Percentiles rank a stretch among this genome's conserved stretches.
phyloP scores from a whole-genome alignment of 106 monocot genomes.

The Posidonia australis region DNA sequence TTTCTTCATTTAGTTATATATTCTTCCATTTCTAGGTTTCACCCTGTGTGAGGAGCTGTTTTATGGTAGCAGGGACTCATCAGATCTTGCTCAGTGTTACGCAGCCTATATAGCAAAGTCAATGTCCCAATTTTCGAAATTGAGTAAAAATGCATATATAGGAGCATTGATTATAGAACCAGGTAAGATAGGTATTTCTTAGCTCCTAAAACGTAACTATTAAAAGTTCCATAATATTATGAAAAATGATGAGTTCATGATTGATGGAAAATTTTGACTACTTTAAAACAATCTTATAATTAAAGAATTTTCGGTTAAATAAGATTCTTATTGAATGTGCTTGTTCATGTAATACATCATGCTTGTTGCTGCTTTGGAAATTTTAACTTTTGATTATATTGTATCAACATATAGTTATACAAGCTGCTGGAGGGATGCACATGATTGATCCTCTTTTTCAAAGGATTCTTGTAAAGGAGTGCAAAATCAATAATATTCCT shows the following conservation, averaged over 20 bases:
- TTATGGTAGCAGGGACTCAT: slow-evolving; percentile 49
- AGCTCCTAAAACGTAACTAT: no score
- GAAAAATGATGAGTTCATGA: no score
- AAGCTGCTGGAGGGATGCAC: slow-evolving; percentile 91
- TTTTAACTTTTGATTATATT: no score
- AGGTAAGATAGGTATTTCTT: slow-evolving; percentile 27
- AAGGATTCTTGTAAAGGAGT: slow-evolving; percentile 63
- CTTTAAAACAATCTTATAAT: no score
- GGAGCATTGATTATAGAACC: slow-evolving; percentile 93
- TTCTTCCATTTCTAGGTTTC: slow-evolving; percentile 43
- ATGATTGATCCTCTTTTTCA: slow-evolving; percentile 99
- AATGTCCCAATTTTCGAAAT: slow-evolving; percentile 36
- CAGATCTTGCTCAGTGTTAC: slow-evolving; percentile 44
- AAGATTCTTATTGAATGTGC: no score
- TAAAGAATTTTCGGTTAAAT: no score
- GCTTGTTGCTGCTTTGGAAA: no score
- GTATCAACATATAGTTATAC: slow-evolving; percentile 45
- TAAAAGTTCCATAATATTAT: no score
- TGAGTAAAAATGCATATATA: slow-evolving; percentile 21
- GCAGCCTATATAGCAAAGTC: slow-evolving; percentile 56
- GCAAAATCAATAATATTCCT: slow-evolving; percentile 55
- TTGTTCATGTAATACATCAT: no score
- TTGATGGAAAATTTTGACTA: no score
- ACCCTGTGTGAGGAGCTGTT: slow-evolving; percentile 48
- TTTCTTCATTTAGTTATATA: background rate